Base-by-base conservation (phyloP, 2,329 filamentous ascomycete genomes). In the Aspergillus intermedius region DNA sequence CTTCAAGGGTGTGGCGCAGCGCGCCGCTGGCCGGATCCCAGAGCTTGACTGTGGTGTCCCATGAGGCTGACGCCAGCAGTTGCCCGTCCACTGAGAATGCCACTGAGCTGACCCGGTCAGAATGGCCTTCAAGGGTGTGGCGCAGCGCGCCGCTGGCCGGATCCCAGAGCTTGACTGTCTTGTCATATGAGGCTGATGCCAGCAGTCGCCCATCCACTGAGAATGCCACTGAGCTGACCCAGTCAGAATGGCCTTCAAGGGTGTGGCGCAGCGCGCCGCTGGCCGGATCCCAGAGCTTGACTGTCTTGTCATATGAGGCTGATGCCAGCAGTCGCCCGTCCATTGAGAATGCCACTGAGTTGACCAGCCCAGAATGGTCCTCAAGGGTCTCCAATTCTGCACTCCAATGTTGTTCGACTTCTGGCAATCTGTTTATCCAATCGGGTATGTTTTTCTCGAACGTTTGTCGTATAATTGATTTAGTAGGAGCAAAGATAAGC, bases 401-500 rank as follows among this genome's bases (percentile, higher is more conserved):
- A 23, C 41, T 43, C 51, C 44, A 51, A 10, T 10, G 13, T n/a
- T 51, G 30, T n/a, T 56, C 42, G 3, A 47, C 54, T 19, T 28
- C 34, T 45, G 45, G 49, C 15, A 51, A 48, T 9, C 28, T 30
- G 12, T 23, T 5, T 15, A 63, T 53, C 50, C 52, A 58, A 30
- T 41, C 21, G 8, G 58, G 50, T 8, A 60, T 30, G 10, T 55
- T 30, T 22, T 43, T 21, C 22, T 47, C 8, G 52, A 63, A 67
- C 4, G 44, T 43, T 28, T 53, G 53, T 44, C 59, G 51, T 22
- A 69, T 51, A 10, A 62, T 52, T 46, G 59, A 61, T 7, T 5
- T 46, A 44, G 35, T 44, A 21, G 66, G 67, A 21, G 55, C 51
- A 49, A 69, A 71, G 12, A 64, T 40, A 0, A 70, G 49, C 4